phyloP scores from a whole-genome alignment of 257 asterid genomes.

The Scutellaria minor region DNA sequence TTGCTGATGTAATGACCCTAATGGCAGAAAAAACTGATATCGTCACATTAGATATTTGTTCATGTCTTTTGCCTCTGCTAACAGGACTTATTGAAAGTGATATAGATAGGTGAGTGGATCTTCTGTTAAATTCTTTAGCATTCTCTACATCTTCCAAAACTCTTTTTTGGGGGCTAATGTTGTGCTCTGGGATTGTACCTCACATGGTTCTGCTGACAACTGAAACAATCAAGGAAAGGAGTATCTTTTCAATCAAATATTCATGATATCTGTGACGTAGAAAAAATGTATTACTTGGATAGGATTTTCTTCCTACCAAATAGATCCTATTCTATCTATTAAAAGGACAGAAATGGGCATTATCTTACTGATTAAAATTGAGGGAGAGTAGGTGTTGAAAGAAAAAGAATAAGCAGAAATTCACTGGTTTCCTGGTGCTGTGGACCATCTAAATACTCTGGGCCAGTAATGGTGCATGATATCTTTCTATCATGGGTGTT shows the following conservation, averaged over 20 bases:
- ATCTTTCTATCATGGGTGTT: constrained; percentile 8
- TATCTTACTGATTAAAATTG: constrained; percentile 18
- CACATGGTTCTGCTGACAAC: constrained; percentile 11
- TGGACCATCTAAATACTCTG: not conserved
- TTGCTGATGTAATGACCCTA: constrained; percentile 83
- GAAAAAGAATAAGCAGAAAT: not conserved
- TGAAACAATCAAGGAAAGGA: not conserved
- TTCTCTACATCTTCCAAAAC: constrained; percentile 17
- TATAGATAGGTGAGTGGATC: constrained; percentile 69
- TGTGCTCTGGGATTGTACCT: constrained; percentile 18
- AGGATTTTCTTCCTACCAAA: constrained; percentile 6
- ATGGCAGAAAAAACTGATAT: constrained; percentile 73
- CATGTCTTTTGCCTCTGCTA: constrained; percentile 85
- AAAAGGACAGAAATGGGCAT: constrained; percentile 15
- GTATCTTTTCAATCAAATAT: constrained; percentile 2
- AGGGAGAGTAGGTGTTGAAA: constrained; percentile 6
- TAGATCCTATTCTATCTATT: constrained; percentile 22
- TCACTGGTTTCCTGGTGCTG: constrained; percentile 10
- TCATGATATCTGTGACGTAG: not conserved
- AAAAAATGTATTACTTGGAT: not conserved
- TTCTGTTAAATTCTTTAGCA: constrained; percentile 3
- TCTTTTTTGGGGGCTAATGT: constrained; percentile 27
- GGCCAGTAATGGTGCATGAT: constrained; percentile 21
- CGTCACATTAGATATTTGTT: constrained; percentile 81
- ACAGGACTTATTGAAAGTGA: constrained; percentile 76